Conservation (phyloP, 345 rosid species). For the Salix arbutifolia region DNA sequence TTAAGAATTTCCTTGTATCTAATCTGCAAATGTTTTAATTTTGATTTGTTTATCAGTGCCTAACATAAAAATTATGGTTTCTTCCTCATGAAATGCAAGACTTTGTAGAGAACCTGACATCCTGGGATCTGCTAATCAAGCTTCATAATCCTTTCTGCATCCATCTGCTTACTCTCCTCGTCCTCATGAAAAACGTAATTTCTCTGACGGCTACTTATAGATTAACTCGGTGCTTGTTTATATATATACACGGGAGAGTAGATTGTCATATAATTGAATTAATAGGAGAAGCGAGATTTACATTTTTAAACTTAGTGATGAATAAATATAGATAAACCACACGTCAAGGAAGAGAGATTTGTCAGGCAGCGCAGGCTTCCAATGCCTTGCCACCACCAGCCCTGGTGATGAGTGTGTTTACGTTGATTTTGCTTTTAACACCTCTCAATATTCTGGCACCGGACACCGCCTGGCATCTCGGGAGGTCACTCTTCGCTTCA, state of each 20-base stretch:
- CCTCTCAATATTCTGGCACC: not conserved
- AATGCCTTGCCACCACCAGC: not conserved
- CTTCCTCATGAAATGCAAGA: not conserved
- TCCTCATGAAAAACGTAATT: not conserved
- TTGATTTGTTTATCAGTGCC: not conserved
- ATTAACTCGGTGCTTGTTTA: not conserved
- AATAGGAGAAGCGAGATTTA: not conserved
- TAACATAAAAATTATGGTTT: not conserved
- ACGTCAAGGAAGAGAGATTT: too few species aligned
- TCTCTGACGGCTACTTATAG: not conserved
- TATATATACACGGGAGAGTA: not conserved
- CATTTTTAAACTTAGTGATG: not conserved
- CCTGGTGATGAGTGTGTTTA: not conserved
- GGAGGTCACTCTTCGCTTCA: not conserved
- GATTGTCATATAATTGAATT: too few species aligned
- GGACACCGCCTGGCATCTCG: not conserved
- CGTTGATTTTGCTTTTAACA: not conserved
- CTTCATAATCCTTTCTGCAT: not conserved
- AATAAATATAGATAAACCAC: not conserved
- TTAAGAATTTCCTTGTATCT: constrained; percentile 30
- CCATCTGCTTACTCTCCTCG: not conserved
- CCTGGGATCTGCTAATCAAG: not conserved
- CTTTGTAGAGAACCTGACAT: not conserved
- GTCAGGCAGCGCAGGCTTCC: not conserved
- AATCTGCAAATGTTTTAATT: constrained; percentile 19